Base-by-base conservation (phyloP, 306 rosid species). In the Cicer arietinum region DNA sequence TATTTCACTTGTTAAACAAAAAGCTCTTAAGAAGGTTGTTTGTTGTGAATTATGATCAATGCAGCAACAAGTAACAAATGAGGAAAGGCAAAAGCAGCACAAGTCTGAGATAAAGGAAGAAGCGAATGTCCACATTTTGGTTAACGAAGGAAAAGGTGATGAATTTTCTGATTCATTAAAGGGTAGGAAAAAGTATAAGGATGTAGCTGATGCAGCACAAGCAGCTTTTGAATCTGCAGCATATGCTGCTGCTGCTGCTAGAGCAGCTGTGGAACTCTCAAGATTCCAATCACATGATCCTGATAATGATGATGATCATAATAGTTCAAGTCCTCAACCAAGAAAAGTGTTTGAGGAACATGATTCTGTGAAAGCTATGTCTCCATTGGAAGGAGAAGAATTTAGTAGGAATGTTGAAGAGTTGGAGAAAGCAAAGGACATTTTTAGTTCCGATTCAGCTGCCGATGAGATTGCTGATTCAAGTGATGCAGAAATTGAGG, bases 171-270 rank as follows among this genome's bases (percentile, higher is more conserved):
- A 79, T 77, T 85, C 96, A 4, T 77, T 77, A 22, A 87, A 81
- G 72, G 68, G 46, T 3, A 69, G 73, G 62, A 83, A 43, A 83
- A 86, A 87, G 81, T 94, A 88, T 78, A 91, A 79, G 84, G 94
- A 85, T 7, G 98, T 87, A 44, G 88, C 97, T 16, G 91, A 81
- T 67, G 97, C 98, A 64, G 98, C 98, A 60, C 97, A 94, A 71
- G 98, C 97, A 82, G 98, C 98, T 14, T 94, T 91, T 42, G 92
- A 94, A 83, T 91, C 96, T 5, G 98, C 97, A 22, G 92, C 96
- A 75, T 75, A 83, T 75, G 98, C 97, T 53, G 98, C 97, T 1
- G 96, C 79, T 52, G 98, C 98, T 16, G 98, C 98, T 41, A 87
- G 88, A 80, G 96, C 92, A 67, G 98, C 96, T 6, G 83, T 91